Percentiles rank a stretch among this genome's conserved stretches.
Conservation (phyloP, 371 early-diverging fungal species). For the Rhizoclosmatium hyalinum region DNA sequence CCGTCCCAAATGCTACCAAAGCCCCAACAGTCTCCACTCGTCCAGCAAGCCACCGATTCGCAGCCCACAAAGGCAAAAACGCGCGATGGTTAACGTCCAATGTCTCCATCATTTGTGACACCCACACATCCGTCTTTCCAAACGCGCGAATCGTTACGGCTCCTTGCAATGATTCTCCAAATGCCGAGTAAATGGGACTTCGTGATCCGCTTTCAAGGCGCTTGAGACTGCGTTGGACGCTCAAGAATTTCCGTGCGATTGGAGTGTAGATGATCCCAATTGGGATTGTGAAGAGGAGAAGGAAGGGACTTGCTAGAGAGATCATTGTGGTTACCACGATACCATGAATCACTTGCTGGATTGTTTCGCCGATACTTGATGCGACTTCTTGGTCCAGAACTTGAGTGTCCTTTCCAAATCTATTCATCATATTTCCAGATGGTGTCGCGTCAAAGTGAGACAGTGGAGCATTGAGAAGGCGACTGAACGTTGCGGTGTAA, state of each 20-base stretch:
- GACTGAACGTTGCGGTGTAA: conserved; percentile 64
- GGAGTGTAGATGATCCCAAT: conserved; percentile 64
- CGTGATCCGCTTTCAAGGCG: conserved; percentile 80
- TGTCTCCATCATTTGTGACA: conserved; percentile 25
- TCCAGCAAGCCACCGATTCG: conserved; percentile 43
- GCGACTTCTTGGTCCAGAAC: conserved; percentile 55
- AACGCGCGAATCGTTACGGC: conserved; percentile 84
- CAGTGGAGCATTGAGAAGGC: conserved; percentile 74
- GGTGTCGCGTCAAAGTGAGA: conserved; percentile 56
- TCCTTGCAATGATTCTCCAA: conserved; percentile 79
- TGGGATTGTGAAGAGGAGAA: conserved; percentile 37
- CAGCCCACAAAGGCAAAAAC: conserved; percentile 39
- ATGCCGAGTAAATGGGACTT: conserved; percentile 84
- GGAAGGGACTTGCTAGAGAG: conserved; percentile 61
- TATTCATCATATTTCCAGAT: conserved; percentile 49
- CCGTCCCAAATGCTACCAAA: conserved; percentile 68
- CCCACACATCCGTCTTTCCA: conserved; percentile 55
- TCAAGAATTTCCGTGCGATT: conserved; percentile 74
- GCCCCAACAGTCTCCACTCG: conserved; percentile 40
- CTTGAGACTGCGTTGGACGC: conserved; percentile 79
- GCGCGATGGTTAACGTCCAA: conserved; percentile 45
- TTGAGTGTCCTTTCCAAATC: conserved; percentile 56
- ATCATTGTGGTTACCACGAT: conserved; percentile 37
- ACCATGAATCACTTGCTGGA: conserved; percentile 35
- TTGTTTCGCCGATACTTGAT: conserved; percentile 38